Evolutionary conservation across 108 stramenopile genomes (phyloP).

Genomic region (Parietichytrium sp.): DNA sequence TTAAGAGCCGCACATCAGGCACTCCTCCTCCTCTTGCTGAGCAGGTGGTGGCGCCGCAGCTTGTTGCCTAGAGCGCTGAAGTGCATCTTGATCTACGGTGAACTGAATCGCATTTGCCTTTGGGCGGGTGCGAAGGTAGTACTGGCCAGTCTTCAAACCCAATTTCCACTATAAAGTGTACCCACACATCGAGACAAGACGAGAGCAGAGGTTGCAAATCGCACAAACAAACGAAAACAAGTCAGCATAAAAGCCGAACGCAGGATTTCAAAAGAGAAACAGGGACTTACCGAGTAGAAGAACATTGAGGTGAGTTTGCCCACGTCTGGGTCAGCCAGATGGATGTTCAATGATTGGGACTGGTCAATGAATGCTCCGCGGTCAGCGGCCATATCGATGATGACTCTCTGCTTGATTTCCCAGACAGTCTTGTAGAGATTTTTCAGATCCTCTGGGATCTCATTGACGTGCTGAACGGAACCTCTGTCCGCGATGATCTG

Average conservation of each 20-base stretch:
- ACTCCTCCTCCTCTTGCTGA: constrained; percentile 40
- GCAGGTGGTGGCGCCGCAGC: background rate
- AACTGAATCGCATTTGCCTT: constrained; percentile 99
- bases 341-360: constrained; percentile 95
- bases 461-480: constrained; percentile 83
- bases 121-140: constrained; percentile 96
- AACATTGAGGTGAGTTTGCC: constrained; percentile 91
- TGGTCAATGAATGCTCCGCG: constrained; percentile 98
- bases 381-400: constrained; percentile 98
- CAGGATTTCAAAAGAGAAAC: no score
- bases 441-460: constrained; percentile 84
- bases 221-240: no score
- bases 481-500: constrained; percentile 95
- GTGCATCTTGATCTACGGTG: constrained; percentile 89
- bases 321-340: constrained; percentile 92
- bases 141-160: constrained; percentile 99
- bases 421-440: constrained; percentile 99
- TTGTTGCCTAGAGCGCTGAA: constrained; percentile 60
- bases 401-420: constrained; percentile 89
- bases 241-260: no score
- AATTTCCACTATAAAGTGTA: no score
- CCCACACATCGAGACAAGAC: no score
- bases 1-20: constrained; percentile 45
- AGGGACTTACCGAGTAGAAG: no score
- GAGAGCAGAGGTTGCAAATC: no score